Evolutionary conservation across 2,329 filamentous ascomycete species (phyloP), one percentile per base, ranked within the genome.

Genomic region (Clarireedia sp.): DNA sequence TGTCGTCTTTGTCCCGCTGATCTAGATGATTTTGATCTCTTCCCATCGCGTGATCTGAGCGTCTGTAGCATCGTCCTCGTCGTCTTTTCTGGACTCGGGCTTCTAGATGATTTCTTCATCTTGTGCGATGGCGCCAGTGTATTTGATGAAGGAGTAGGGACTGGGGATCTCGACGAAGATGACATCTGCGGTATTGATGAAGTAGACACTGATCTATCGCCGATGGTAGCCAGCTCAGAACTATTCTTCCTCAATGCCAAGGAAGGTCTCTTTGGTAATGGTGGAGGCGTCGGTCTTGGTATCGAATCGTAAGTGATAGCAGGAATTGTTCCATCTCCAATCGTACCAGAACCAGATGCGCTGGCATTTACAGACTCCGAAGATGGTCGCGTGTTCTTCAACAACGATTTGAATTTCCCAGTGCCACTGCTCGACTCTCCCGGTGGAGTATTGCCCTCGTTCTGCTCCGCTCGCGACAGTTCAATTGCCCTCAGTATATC

Each of bases 401-500:
- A 36, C 19, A 54, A 54, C 17, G 52, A 54, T 24, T 49, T 54
- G n/a, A 54, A 41, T 33, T 47, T 49, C 24, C 51, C 51, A 41
- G 43, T 54, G 23, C 95, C 86, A 2, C 83, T 80, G 67, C 94
- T 95, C 56, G 79, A 83, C 46, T 91, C 81, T 7, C 88, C 86
- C 46, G 89, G 89, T 60, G 95, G 85, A 1, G 89, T 94, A 14
- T 89, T 88, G 60, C 85, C 79, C 45, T 89, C 90, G 64, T 95
- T 86, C 41, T 72, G 69, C 17, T 75, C 78, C 57, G 76, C 70
- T 55, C 81, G 74, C n/a, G 82, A 85, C 60, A 87, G 76, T 58
- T 85, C 82, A 56, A 97, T 74, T 6, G 91, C 87, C 67, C 94
- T 87, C 6, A 97, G 78, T 36, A 97, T 76, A 68, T 96, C 90